Evolutionary conservation across 352 stramenopile genomes (phyloP), one percentile per base, ranked within the genome.

Genomic region (Phytophthora citricola): DNA sequence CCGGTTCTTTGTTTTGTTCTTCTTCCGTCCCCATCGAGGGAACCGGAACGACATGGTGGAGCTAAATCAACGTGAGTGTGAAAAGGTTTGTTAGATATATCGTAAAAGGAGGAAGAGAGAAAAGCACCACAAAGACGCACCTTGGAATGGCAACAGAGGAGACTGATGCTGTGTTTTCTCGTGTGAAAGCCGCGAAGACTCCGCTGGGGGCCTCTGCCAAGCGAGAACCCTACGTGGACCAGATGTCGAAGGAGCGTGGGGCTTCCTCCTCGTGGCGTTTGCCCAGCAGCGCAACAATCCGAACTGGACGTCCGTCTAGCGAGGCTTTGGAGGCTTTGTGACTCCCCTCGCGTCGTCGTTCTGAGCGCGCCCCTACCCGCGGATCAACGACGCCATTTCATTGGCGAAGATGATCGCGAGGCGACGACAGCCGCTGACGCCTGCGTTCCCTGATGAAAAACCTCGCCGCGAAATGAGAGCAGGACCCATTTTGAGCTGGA

Each of bases 1-100:
- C 26, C 1, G 66, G 47, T 22, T 78, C 70, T 63, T 87, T 87
- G 60, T 58, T 67, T 81, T 86, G 47, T 69, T 89, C 78, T 93
- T 93, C 61, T 90, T 92, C 53, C 85, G 83, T 24, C 80, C 78
- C 72, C 81, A 93, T 55, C 79, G 75, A 58, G 78, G 81, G 58
- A 93, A 93, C 20, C 73, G 75, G 58, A 93, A 91, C 57, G 77
- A 84, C 82, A 93, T 91, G 54, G 27, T 36, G 31, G 31, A 36
- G 31, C 44, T 26, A 4, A 26, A 4, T 20, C 17, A 20, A 26
- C 2, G 24, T 4, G 24, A 26, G 24, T 2, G 24, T 4, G 4
- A 26, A 26, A 2, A 26, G 4, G 24, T 26, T 26, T 22, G 11
- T 50, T n/a, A 26, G 43, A 26, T 31, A 52, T 64, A 29, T 20